Percentiles rank a stretch among this genome's conserved stretches.
phyloP scores from a whole-genome alignment of 2,329 filamentous ascomycete species.

The Alternaria gaisen region DNA sequence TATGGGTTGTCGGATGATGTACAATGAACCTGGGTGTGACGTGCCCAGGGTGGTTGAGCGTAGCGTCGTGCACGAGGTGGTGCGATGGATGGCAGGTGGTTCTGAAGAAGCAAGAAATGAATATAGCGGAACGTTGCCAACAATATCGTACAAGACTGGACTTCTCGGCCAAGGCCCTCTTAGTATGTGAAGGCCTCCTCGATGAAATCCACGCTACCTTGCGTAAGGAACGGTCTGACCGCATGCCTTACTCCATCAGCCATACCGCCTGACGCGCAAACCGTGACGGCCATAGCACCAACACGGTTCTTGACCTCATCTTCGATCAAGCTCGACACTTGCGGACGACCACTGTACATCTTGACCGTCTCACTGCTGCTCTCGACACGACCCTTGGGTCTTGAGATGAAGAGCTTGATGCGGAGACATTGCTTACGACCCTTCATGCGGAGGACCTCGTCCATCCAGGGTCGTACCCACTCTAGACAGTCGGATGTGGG shows the following conservation, averaged over 20 bases:
- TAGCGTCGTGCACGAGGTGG: conserved; percentile 6
- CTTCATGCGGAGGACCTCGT: conserved; percentile 68
- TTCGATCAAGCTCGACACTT: conserved; percentile 64
- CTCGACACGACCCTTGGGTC: conserved; percentile 65
- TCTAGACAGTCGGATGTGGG: conserved; percentile 72
- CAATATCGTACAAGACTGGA: not conserved
- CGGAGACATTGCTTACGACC: conserved; percentile 66
- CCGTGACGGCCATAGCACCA: conserved; percentile 68
- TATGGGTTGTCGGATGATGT: not conserved
- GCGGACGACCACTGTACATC: conserved; percentile 69
- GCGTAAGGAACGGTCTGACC: conserved; percentile 60
- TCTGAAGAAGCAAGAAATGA: not conserved
- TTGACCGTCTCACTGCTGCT: conserved; percentile 66
- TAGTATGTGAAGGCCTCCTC: conserved; percentile 73
- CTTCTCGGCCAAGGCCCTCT: not conserved
- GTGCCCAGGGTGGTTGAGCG: conserved; percentile 8
- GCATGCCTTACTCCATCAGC: conserved; percentile 68
- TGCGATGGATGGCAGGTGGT: conserved; percentile 7
- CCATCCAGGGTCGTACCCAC: conserved; percentile 74
- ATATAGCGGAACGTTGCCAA: conserved; percentile 4
- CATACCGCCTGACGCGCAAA: conserved; percentile 70
- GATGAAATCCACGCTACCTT: conserved; percentile 67
- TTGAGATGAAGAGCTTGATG: conserved; percentile 70
- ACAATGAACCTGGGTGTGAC: conserved; percentile 7
- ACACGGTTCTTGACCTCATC: conserved; percentile 64